Base-by-base conservation (phyloP, 2,329 filamentous ascomycete species). In the Penicillium sp. region DNA sequence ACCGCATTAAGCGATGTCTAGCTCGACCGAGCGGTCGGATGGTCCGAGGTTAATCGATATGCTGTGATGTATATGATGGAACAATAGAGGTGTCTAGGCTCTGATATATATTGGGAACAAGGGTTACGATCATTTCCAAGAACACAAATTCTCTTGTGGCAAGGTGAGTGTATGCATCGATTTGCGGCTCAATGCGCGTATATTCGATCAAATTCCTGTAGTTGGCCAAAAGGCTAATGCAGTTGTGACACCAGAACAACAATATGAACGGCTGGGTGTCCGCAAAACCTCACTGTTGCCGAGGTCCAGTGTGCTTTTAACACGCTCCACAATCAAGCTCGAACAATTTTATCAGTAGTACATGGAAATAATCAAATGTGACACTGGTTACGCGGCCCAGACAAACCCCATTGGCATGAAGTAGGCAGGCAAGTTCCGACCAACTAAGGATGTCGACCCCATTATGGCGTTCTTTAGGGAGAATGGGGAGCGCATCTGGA, bases 211-310 rank as follows among this genome's bases (percentile, higher is more conserved):
- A 44, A 8, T 4, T 10, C 6, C 16, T 10, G 16, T 16, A 16
- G 8, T 8, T 44, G n/a, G 18, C 15, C 27, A 18, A 15, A 44
- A 18, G 27, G n/a, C 6, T 13, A 31, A 15, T 32, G 27, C 12
- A 32, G 16, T 32, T 16, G 2, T 29, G 12, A 45, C 57, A 50
- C 54, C 50, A 9, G 55, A 58, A 54, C 32, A 58, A 42, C 35
- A 60, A 46, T 61, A 56, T 39, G 27, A 55, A 48, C 29, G 51
- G 44, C 52, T 60, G 1, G 29, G 60, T 35, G 41, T 51, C 18
- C 23, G 23, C 18, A 21, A 21, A 21, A 21, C 18, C 18, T 21
- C 18, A 21, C 18, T 21, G 18, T 21, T 21, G 18, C 18, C 18
- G 18, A 21, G 18, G 18, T 21, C 18, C 18, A 21, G 18, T 21